phyloP scores from a whole-genome alignment of 208 protist genomes.

The Naegleria lovaniensis region DNA sequence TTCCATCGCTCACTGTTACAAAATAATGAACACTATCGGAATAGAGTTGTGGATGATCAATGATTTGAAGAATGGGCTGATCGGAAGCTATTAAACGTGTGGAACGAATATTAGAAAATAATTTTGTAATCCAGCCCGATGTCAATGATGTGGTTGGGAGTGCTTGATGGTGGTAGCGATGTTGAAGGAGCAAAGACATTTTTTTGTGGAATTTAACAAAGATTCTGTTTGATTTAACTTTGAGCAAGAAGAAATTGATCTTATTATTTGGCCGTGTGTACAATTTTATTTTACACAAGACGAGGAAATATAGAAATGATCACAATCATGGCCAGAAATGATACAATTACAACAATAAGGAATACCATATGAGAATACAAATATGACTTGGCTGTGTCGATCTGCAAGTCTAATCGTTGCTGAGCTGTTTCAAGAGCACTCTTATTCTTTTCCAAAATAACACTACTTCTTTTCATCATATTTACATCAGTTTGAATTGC shows the following conservation, averaged over 20 bases:
- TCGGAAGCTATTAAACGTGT: background rate
- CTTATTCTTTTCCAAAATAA: background rate
- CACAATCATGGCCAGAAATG: background rate
- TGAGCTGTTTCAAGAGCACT: background rate
- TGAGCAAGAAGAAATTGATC: too few species aligned
- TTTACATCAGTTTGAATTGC: background rate
- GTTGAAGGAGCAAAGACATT: too few species aligned
- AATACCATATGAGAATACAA: background rate
- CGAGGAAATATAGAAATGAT: background rate
- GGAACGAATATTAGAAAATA: background rate
- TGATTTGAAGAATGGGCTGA: background rate
- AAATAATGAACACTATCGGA: background rate
- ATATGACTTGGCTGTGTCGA: background rate
- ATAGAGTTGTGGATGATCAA: background rate
- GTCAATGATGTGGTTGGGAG: background rate
- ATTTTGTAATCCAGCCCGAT: background rate
- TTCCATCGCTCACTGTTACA: background rate
- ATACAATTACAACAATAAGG: background rate
- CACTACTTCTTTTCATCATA: background rate
- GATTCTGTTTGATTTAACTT: too few species aligned
- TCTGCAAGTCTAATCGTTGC: background rate
- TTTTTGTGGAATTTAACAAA: too few species aligned
- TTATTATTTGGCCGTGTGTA: too few species aligned
- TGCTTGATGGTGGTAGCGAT: too few species aligned
- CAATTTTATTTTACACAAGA: background rate